Conservation (phyloP, 306 rosid species). For the Glycine soja region DNA sequence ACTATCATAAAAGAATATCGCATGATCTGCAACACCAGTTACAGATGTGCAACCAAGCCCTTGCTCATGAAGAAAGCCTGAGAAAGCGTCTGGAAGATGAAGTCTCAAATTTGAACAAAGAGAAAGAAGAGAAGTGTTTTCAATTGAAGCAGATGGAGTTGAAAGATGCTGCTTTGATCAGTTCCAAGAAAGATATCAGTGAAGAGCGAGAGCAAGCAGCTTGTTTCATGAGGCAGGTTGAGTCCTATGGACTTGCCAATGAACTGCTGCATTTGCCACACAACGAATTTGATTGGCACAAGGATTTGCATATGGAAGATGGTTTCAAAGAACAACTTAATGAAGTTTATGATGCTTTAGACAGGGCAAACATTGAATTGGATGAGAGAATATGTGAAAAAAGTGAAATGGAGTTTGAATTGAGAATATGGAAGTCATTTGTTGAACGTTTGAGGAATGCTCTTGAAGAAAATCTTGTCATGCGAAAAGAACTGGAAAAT, state of each 20-base stretch:
- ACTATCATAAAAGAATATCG: slow-evolving; percentile 58
- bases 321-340: slow-evolving; percentile 43
- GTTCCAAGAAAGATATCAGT: slow-evolving; percentile 37
- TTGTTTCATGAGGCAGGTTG: slow-evolving; percentile 49
- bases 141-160: slow-evolving; percentile 65
- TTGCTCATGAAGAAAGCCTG: not conserved
- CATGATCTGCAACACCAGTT: slow-evolving; percentile 39
- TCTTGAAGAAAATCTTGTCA: slow-evolving; percentile 59
- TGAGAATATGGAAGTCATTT: slow-evolving; percentile 65
- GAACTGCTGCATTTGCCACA: slow-evolving; percentile 50
- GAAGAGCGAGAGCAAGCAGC: slow-evolving; percentile 30
- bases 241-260: slow-evolving; percentile 50
- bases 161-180: slow-evolving; percentile 55
- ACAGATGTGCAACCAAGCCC: not conserved
- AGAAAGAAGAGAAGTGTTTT: slow-evolving; percentile 53
- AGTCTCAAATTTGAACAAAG: slow-evolving; percentile 42
- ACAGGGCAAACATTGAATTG: slow-evolving; percentile 57
- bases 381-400: slow-evolving; percentile 57
- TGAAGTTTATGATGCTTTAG: slow-evolving; percentile 55
- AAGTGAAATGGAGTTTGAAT: slow-evolving; percentile 69
- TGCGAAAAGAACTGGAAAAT: slow-evolving; percentile 72
- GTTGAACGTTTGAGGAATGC: slow-evolving; percentile 57
- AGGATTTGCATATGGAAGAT: slow-evolving; percentile 16
- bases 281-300: slow-evolving; percentile 45
- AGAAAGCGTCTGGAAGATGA: not conserved